Percentiles rank a stretch among this genome's conserved stretches.
Conservation (phyloP, 768 basidiomycete species). For the Peribolospora kevripleyi region DNA sequence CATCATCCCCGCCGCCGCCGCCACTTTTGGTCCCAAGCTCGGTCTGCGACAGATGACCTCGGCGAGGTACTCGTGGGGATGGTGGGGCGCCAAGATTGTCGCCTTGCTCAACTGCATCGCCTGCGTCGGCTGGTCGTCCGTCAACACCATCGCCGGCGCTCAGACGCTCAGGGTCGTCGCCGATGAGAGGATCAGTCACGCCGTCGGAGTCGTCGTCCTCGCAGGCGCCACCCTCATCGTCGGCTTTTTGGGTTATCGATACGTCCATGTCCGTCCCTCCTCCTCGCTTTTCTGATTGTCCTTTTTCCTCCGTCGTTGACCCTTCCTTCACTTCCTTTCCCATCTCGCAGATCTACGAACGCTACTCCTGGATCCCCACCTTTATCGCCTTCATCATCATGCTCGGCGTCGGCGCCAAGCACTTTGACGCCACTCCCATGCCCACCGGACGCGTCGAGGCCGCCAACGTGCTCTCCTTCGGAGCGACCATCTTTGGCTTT, state of each 20-base stretch:
- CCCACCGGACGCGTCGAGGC: slow-evolving; percentile 30
- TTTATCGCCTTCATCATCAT: slow-evolving; percentile 47
- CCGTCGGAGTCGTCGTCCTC: slow-evolving; percentile 58
- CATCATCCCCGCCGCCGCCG: slow-evolving; percentile 34
- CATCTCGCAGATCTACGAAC: slow-evolving; percentile 36
- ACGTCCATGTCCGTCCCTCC: not conserved
- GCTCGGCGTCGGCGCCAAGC: slow-evolving; percentile 46
- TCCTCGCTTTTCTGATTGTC: slow-evolving; percentile 33
- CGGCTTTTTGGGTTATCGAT: slow-evolving; percentile 13
- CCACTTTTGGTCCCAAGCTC: slow-evolving; percentile 52
- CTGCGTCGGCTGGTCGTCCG: slow-evolving; percentile 38
- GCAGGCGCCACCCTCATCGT: slow-evolving; percentile 39
- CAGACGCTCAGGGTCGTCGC: slow-evolving; percentile 39
- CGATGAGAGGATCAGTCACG: slow-evolving; percentile 29
- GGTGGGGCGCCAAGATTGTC: slow-evolving; percentile 20
- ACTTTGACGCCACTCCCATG: slow-evolving; percentile 27
- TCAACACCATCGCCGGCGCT: slow-evolving; percentile 44
- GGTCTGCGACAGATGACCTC: slow-evolving; percentile 65
- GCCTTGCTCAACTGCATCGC: slow-evolving; percentile 33
- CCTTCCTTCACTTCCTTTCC: not conserved
- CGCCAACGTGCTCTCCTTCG: slow-evolving; percentile 22
- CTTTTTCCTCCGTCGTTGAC: not conserved
- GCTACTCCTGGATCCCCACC: slow-evolving; percentile 51
- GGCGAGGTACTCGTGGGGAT: slow-evolving; percentile 36
- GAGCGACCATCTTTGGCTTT: slow-evolving; percentile 20